Base-by-base conservation (phyloP, 2,329 filamentous ascomycete genomes). In the Ophiosphaerella korrae region DNA sequence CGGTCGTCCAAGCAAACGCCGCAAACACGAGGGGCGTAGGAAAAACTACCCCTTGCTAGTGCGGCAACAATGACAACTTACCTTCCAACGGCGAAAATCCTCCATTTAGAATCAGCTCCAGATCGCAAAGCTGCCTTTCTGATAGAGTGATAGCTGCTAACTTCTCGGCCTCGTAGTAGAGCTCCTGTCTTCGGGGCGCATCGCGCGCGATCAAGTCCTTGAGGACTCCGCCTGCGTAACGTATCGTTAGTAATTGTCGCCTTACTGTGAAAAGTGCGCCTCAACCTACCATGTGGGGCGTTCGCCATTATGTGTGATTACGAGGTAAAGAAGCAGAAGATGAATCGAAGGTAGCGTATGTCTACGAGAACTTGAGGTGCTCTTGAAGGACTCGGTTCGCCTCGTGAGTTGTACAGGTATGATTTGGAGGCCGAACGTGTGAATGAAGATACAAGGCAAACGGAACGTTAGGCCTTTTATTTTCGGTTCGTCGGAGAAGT, bases 151-250 rank as follows among this genome's bases (percentile, higher is more conserved):
- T 82, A 33, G 93, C 89, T 33, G 92, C 90, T 39, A 97, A 86
- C 29, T 74, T 88, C 82, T 96, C 92, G 36, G 93, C 89, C 80
- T 99, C 94, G 40, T 84, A 84, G 49, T 81, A 80, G 58, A 99
- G 88, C 80, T 96, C 82, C 58, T 82, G 82, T 63, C 94, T 88
- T 71, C 89, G 87, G 64, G 90, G 89, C 58, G 87, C 84, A 84
- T 99, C 94, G 79, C 94, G 89, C 62, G 92, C 92, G 67, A 97
- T 84, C 74, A 99, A 86, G 83, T 99, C 94, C 88, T 97, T 97
- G 72, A 99, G 90, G 82, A 93, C 82, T 73, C 94, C 94, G 79
- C 93, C 93, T 80, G 53, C 42, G 32, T 14, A 16, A n/a, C 6
- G 16, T 39, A 29, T 38, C 16, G 63, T 65, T 49, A 68, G 64